Evolutionary conservation across 192 early-diverging fungal genomes (phyloP), one percentile per base, ranked within the genome.

Genomic region (Coemansia sp.): DNA sequence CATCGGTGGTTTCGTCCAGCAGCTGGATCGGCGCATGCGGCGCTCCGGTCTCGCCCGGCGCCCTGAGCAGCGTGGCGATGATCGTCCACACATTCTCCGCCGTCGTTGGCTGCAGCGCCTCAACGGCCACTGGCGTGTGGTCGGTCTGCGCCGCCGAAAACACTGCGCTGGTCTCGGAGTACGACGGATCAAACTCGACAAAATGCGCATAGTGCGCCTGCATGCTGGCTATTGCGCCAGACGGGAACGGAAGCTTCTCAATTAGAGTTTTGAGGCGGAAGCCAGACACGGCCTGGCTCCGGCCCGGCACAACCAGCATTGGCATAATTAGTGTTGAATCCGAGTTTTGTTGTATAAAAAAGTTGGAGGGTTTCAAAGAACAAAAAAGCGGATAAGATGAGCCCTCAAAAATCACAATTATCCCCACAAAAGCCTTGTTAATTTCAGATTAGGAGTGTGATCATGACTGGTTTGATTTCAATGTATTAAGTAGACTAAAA

Each of bases 261-360:
- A 88, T 57, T 43, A 93, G 76, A 60, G 73, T 73, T 5, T 82
- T 72, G 22, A 79, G 82, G 68, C 90, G 87, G 75, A 93, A 94
- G 14, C 77, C 80, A 0, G 95, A 94, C 23, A 94, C 79, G 23
- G 93, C 89, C 24, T 87, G 83, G 21, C 55, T 81, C 43, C 90
- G 84, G 49, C 92, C 93, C 53, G 93, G 90, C n/a, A 97, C 84
- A 57, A 94, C 83, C 61, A 97, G 83, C 92, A 97, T 95, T 4
- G 64, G 45, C 80, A 73, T 86, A 24, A 12, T 60, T 38, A 19
- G 4, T 38, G 14, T 11, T 37, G 9, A 37, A 57, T 57, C 25
- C 37, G 29, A 4, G 5, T 29, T 7, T 17, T 11, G 10, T 45
- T 45, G 32, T 27, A 14, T 55, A 29, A 27, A 45, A 11, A 9